Percentiles rank a stretch among this genome's conserved stretches.
Evolutionary conservation across 768 basidiomycete genomes (phyloP).

Genomic region (Cystofilobasidium ferigula): DNA sequence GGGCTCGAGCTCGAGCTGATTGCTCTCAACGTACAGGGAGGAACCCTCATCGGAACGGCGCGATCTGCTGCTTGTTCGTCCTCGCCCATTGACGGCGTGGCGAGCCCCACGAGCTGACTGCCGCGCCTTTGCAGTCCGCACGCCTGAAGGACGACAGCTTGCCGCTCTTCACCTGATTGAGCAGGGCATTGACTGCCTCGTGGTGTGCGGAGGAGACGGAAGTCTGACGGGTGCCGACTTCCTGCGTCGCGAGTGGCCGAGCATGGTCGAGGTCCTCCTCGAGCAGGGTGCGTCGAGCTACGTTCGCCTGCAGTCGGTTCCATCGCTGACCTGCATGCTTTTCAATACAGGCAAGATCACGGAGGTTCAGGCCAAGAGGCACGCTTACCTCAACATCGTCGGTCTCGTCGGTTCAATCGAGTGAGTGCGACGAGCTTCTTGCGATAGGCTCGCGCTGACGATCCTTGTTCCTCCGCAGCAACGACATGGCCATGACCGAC

Average conservation of each 20-base stretch:
- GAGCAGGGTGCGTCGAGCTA: slow-evolving; percentile 47
- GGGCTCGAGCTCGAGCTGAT: not conserved
- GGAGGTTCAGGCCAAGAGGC: slow-evolving; percentile 54
- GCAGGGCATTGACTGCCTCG: slow-evolving; percentile 93
- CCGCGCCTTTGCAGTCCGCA: slow-evolving; percentile 54
- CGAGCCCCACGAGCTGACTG: not conserved
- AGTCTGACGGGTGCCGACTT: slow-evolving; percentile 91
- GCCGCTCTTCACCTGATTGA: slow-evolving; percentile 86
- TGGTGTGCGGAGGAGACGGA: slow-evolving; percentile 95
- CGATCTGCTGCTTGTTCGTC: slow-evolving; percentile 47
- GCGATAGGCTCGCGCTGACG: not conserved
- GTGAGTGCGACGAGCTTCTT: slow-evolving; percentile 29
- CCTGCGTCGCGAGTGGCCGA: slow-evolving; percentile 88
- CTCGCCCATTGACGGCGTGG: slow-evolving; percentile 9
- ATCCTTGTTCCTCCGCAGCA: slow-evolving; percentile 38
- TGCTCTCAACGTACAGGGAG: slow-evolving; percentile 48
- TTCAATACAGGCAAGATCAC: slow-evolving; percentile 57
- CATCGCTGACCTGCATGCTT: not conserved
- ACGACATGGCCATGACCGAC: slow-evolving; percentile 97
- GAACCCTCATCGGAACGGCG: slow-evolving; percentile 92
- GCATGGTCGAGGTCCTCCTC: slow-evolving; percentile 59
- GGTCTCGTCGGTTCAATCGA: slow-evolving; percentile 99
- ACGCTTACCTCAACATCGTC: slow-evolving; percentile 83
- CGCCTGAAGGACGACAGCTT: slow-evolving; percentile 70
- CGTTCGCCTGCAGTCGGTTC: too few species aligned